phyloP scores from a whole-genome alignment of 163 green algal species.

The Smithsoniella earleae region DNA sequence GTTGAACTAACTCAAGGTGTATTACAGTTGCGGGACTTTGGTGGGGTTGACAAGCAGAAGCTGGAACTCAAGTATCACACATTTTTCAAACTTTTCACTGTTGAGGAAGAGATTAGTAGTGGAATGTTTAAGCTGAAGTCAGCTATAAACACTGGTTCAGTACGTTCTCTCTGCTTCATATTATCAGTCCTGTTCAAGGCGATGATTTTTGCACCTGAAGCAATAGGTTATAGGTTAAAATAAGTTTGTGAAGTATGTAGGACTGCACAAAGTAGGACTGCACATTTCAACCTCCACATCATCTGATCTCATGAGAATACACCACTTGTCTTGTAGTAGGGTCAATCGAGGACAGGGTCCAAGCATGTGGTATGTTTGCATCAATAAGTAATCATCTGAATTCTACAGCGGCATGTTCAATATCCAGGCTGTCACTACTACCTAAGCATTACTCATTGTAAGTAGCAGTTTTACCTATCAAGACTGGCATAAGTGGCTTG shows the following conservation, averaged over 20 bases:
- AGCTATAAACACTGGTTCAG: slow-evolving; percentile 17
- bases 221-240: background rate
- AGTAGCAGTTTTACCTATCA: no score
- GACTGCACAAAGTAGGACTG: no score
- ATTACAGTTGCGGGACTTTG: background rate
- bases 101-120: slow-evolving; percentile 9
- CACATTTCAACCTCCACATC: background rate
- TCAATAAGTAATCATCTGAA: no score
- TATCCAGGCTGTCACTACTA: no score
- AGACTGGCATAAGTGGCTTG: no score
- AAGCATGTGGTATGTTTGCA: no score
- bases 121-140: slow-evolving; percentile 5
- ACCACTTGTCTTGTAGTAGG: no score
- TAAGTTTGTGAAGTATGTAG: background rate
- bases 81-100: background rate
- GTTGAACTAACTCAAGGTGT: background rate
- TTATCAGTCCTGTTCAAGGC: background rate
- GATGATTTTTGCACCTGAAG: background rate
- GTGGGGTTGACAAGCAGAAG: background rate
- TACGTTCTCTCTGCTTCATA: background rate
- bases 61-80: slow-evolving; percentile 23
- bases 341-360: no score
- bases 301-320: background rate
- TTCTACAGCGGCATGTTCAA: no score
- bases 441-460: no score